A percentile compares a stretch with the other conserved stretches of the same genome.
Conservation (phyloP, 768 basidiomycete genomes). For the Lentinus brumalis region DNA sequence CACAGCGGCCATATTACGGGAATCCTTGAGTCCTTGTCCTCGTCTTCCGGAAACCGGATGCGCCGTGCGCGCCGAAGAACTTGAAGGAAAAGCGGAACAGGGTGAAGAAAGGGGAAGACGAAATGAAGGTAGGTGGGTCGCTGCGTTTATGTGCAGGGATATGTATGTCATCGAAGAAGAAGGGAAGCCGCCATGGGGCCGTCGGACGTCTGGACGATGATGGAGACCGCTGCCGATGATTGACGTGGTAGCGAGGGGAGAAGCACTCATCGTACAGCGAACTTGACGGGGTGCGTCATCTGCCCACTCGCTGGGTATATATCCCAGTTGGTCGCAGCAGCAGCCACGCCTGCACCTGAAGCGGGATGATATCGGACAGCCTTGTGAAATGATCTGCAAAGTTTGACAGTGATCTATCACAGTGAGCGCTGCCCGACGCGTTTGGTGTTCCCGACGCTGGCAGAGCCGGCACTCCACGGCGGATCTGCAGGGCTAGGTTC, state of each 20-base stretch:
- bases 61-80: conserved; percentile 24
- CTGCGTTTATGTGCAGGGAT: not conserved
- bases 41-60: conserved; percentile 21
- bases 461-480: not conserved
- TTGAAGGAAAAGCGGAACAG: not conserved
- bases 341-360: not conserved
- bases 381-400: conserved; percentile 20
- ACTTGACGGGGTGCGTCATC: conserved; percentile 17
- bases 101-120: conserved; percentile 7
- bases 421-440: not conserved
- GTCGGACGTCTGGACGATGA: conserved; percentile 9
- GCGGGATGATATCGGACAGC: conserved; percentile 13
- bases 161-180: conserved; percentile 3
- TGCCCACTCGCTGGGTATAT: conserved; percentile 8
- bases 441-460: not conserved
- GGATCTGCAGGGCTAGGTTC: conserved; percentile 15
- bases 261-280: conserved; percentile 15
- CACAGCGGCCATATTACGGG: conserved; percentile 33
- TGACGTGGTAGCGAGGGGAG: conserved; percentile 23
- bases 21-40: conserved; percentile 28
- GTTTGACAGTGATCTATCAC: conserved; percentile 12
- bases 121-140: conserved; percentile 5
- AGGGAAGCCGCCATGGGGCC: conserved; percentile 19
- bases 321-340: conserved; percentile 6
- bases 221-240: conserved; percentile 18